These are phyloP conservation scores for Beauveria sp. DNA, from an alignment of 2,329 filamentous ascomycete species.

Conservation along the genomic window DNA sequence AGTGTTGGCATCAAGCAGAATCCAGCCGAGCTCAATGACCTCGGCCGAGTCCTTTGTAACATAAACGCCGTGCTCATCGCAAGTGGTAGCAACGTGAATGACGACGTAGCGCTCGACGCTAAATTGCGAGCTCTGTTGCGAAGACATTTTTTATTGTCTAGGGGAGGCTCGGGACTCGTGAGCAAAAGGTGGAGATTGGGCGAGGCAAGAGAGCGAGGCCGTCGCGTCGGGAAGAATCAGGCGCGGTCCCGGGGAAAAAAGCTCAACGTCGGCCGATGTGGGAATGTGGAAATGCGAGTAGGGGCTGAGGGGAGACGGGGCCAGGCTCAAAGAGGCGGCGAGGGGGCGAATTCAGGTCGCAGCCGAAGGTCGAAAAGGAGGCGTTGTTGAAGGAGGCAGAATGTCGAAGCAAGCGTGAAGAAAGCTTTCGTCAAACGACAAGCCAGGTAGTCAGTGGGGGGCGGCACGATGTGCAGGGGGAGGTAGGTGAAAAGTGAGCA, in stretches of 20 bases:
- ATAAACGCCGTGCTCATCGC: slow-evolving; percentile 98
- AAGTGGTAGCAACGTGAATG: slow-evolving; percentile 97
- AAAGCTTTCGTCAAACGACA: slow-evolving; percentile 7
- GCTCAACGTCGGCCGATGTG: slow-evolving; percentile 12
- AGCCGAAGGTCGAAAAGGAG: not conserved
- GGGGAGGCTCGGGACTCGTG: slow-evolving; percentile 16
- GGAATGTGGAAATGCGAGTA: not conserved
- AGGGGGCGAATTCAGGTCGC: not conserved
- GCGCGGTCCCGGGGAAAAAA: slow-evolving; percentile 11
- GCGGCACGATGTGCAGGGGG: not conserved
- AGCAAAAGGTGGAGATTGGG: slow-evolving; percentile 16
- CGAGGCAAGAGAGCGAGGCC: slow-evolving; percentile 10
- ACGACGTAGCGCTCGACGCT: slow-evolving; percentile 94
- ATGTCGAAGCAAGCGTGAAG: slow-evolving; percentile 4
- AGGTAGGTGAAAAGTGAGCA: slow-evolving; percentile 14
- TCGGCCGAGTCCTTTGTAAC: slow-evolving; percentile 99
- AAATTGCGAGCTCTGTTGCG: slow-evolving; percentile 43
- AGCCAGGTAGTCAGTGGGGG: not conserved
- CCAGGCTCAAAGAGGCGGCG: not conserved
- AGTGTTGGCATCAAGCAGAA: slow-evolving; percentile 82
- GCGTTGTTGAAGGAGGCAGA: not conserved
- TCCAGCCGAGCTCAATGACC: slow-evolving; percentile 98
- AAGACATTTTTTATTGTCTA: slow-evolving; percentile 26
- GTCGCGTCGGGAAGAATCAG: slow-evolving; percentile 2
- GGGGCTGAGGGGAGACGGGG: not conserved